Conservation (phyloP, 331 rosid species). For the Acacia concinna region DNA sequence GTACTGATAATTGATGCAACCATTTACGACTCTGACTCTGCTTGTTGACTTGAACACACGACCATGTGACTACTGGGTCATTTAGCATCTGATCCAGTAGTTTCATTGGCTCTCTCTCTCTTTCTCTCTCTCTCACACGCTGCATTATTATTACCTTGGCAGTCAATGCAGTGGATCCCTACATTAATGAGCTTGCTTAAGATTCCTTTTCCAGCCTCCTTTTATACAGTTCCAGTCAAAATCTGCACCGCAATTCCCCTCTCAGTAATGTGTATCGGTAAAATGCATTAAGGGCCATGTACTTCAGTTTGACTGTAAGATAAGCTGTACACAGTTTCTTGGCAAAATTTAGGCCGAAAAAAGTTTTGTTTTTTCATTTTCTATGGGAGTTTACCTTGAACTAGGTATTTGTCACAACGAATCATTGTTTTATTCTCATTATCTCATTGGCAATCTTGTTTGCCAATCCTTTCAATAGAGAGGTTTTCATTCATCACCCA, state of each 20-base stretch:
- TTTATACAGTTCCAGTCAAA: background rate
- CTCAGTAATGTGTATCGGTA: background rate
- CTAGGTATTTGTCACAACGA: background rate
- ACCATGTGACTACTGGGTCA: slow-evolving; percentile 16
- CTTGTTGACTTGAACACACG: background rate
- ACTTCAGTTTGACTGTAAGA: background rate
- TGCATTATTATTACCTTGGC: background rate
- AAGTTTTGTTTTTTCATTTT: background rate
- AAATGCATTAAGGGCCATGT: background rate
- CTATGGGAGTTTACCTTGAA: background rate
- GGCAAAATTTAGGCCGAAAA: background rate
- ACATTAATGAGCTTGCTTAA: background rate
- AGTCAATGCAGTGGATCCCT: slow-evolving; percentile 13
- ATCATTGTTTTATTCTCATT: background rate
- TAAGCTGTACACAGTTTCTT: background rate
- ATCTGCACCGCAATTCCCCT: background rate
- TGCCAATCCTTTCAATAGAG: background rate
- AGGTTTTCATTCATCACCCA: background rate
- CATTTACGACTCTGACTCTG: background rate
- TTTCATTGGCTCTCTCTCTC: background rate
- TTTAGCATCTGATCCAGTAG: background rate
- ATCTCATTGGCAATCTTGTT: background rate
- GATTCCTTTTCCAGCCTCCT: background rate
- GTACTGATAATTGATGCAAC: slow-evolving; percentile 5
- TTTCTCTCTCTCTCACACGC: background rate